Evolutionary conservation across 306 rosid genomes (phyloP).

Genomic region (Alnus glutinosa): DNA sequence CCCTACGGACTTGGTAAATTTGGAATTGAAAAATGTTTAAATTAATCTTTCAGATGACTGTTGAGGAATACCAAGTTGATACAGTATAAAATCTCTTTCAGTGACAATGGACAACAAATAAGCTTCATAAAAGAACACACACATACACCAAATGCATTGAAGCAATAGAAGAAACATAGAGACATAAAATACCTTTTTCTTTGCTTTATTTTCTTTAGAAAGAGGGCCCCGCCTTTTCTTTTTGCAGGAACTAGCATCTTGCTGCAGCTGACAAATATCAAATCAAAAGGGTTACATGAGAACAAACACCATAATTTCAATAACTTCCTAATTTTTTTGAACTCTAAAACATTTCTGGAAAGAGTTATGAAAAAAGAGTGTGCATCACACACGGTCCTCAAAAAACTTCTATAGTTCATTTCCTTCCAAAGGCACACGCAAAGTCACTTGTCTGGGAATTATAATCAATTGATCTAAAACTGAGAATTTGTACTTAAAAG

Average conservation of each 20-base stretch:
- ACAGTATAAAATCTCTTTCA: background rate
- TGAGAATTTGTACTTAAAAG: too few species aligned
- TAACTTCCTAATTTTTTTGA: background rate
- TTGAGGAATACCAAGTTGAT: background rate
- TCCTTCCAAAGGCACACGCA: too few species aligned
- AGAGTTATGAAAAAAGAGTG: background rate
- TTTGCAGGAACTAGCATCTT: constrained; percentile 27
- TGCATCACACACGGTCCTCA: background rate
- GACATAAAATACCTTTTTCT: constrained; percentile 48
- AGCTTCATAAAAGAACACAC: constrained; percentile 9
- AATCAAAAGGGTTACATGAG: background rate
- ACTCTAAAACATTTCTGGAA: background rate
- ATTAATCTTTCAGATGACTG: background rate
- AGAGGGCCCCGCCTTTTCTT: constrained; percentile 60
- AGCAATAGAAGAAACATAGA: constrained; percentile 11
- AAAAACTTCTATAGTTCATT: too few species aligned
- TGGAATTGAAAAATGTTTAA: background rate
- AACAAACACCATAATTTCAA: constrained; percentile 3
- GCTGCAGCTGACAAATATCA: constrained; percentile 38
- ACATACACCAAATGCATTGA: constrained; percentile 12
- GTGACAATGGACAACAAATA: background rate
- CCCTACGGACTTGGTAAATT: background rate
- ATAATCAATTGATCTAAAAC: too few species aligned
- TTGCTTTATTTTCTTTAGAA: constrained; percentile 57
- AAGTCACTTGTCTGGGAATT: too few species aligned